Conservation (phyloP, 1,284 basidiomycete species). For the Melanopsichium pennsylvanicum region DNA sequence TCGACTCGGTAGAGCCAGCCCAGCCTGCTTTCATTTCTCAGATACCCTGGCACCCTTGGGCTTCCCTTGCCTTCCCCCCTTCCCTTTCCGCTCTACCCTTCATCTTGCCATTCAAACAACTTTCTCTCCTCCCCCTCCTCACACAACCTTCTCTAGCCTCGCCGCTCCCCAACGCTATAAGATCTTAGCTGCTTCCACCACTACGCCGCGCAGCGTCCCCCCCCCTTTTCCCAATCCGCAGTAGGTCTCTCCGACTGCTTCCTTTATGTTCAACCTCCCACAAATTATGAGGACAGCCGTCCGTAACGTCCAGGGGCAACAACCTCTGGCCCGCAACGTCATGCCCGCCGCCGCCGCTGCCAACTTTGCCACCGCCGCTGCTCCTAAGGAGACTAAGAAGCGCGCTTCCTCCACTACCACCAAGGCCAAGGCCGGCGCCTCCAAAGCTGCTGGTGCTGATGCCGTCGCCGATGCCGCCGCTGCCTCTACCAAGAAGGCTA, state of each 20-base stretch:
- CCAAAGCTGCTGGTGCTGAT: constrained; percentile 15
- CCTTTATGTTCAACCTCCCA: constrained; percentile 32
- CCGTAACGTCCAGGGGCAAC: constrained; percentile 25
- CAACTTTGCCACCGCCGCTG: constrained; percentile 32
- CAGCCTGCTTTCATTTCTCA: constrained; percentile 13
- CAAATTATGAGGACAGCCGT: constrained; percentile 40
- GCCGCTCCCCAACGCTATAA: constrained; percentile 22
- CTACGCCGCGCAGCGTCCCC: constrained; percentile 14
- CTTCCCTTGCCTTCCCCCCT: not conserved
- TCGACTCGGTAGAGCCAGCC: too few relatives aligned
- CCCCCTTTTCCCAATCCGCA: constrained; percentile 25
- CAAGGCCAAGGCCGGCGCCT: constrained; percentile 33
- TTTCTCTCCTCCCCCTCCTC: constrained; percentile 1
- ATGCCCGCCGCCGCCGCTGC: constrained; percentile 26
- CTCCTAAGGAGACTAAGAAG: constrained; percentile 44
- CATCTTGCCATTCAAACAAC: too few relatives aligned
- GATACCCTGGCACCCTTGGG: constrained; percentile 10
- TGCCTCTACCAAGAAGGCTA: constrained; percentile 31
- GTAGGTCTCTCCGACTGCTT: constrained; percentile 23
- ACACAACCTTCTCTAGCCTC: too few relatives aligned
- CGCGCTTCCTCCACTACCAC: constrained; percentile 40
- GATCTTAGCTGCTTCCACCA: constrained; percentile 13
- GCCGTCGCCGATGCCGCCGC: constrained; percentile 15
- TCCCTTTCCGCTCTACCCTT: not conserved
- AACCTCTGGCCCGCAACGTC: constrained; percentile 31